Evolutionary conservation across 140 eudicot species (phyloP).

Genomic region (Flaveria floridana): DNA sequence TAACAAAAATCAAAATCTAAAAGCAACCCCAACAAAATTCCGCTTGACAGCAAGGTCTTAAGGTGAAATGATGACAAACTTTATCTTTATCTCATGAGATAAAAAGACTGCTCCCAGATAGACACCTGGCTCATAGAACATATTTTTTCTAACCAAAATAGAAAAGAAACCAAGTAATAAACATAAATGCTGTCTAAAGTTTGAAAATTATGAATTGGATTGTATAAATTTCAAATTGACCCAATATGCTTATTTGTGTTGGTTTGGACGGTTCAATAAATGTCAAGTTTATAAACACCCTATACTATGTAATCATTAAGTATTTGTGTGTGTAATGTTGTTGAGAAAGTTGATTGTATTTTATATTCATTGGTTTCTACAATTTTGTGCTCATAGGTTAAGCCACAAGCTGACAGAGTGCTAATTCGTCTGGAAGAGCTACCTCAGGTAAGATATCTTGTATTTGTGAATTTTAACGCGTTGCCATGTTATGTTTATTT

Average conservation of each 20-base stretch:
- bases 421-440: slow-evolving; percentile 77
- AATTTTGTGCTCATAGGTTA: slow-evolving; percentile 45
- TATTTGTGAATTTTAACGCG: neutral
- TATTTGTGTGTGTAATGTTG: neutral
- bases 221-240: neutral
- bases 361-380: neutral
- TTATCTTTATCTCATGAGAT: neutral
- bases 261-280: neutral
- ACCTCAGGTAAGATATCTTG: slow-evolving; percentile 50
- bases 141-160: neutral
- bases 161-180: neutral
- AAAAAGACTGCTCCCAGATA: neutral
- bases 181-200: neutral
- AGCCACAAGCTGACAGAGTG: slow-evolving; percentile 91
- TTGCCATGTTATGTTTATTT: neutral
- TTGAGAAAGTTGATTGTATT: neutral
- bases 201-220: neutral
- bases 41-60: too few species aligned
- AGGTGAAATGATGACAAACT: too few species aligned
- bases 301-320: neutral
- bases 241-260: neutral
- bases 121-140: too few species aligned
- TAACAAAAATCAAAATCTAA: neutral
- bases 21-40: too few species aligned
- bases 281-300: neutral